Evolutionary conservation across 2,329 filamentous ascomycete genomes (phyloP).

Genomic region (Zalaria sp.): DNA sequence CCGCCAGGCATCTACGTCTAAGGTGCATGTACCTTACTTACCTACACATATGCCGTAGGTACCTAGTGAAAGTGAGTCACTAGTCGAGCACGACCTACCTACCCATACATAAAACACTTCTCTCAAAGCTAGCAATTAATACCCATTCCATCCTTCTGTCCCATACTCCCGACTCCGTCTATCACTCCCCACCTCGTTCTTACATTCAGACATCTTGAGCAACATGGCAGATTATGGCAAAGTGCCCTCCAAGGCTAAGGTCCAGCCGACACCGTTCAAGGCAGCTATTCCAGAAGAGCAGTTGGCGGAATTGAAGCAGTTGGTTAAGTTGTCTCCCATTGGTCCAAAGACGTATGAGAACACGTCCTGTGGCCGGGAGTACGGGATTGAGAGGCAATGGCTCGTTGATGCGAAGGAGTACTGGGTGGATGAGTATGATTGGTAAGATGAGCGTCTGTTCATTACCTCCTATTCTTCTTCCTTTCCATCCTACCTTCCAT

Average conservation of each 20-base stretch:
- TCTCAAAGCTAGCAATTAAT: no score
- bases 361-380: conserved; percentile 24
- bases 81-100: no score
- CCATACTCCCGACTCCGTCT: no score
- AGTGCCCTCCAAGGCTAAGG: conserved; percentile 22
- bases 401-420: conserved; percentile 23
- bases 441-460: conserved; percentile 9
- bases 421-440: conserved; percentile 21
- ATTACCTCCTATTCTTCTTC: neutral
- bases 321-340: conserved; percentile 34
- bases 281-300: conserved; percentile 28
- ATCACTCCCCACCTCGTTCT: no score
- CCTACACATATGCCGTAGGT: no score
- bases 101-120: no score
- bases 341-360: conserved; percentile 37
- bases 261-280: conserved; percentile 27
- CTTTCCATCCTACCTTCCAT: neutral
- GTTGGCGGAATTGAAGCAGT: conserved; percentile 30
- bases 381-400: conserved; percentile 35
- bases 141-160: no score
- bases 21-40: no score
- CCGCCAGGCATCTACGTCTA: no score
- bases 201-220: no score
- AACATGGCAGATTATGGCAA: conserved; percentile 13
- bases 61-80: no score